Evolutionary conservation across 2,329 filamentous ascomycete species (phyloP), one percentile per base, ranked within the genome.

Genomic region (Fusarium azukiicola): DNA sequence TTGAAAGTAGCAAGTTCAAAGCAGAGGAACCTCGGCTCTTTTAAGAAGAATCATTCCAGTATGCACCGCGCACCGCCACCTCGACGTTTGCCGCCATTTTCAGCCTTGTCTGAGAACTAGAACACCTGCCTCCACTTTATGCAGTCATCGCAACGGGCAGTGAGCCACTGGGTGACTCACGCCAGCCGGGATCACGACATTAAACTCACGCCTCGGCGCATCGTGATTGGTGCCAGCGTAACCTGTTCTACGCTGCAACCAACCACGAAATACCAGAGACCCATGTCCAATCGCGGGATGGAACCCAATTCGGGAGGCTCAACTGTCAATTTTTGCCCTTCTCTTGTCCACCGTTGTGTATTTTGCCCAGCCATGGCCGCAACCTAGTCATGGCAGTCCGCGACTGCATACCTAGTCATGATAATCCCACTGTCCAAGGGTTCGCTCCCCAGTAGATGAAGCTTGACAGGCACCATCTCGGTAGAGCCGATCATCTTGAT

Each of bases 371-470:
- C n/a, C 36, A n/a, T 61, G 38, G 27, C 27, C 27, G 27, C 27
- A 32, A 32, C 27, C 27, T 32, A 32, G 27, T 32, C 27, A 32
- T 32, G 27, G 27, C 27, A 32, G 27, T 32, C 27, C n/a, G 23
- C 40, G 56, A 42, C 56, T 61, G 42, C 50, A 58, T 82, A 81
- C 21, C 42, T 79, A 56, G 78, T 80, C 79, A 83, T 80, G 11
- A 83, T 23, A 13, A 83, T 81, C 2, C 78, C 82, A 36, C 74
- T 80, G 11, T 73, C 63, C 67, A 83, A 40, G 14, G 56, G 73
- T 4, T 77, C 61, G 19, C 74, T 69, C 17, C 49, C 69, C 17
- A 14, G 27, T 23, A 84, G 40, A 8, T 71, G 27, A 12, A 85
- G 46, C 12, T 27, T 74, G 21, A 44, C 72, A 27, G 47, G n/a